Evolutionary conservation across 1,139 yeast species (phyloP).

Genomic region (Pichia sp.): DNA sequence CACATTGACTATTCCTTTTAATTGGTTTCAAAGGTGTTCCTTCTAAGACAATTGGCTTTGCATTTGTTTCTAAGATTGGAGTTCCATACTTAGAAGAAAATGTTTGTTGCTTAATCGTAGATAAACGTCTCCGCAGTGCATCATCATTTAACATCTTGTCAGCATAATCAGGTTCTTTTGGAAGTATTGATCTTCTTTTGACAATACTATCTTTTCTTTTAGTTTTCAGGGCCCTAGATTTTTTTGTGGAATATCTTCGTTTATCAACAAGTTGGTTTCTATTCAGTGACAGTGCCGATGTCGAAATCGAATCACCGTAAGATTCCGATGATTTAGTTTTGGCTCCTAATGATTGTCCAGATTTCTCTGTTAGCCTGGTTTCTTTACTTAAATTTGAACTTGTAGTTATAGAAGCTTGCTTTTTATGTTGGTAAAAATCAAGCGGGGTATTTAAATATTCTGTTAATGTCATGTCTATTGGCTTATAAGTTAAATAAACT

Average conservation of each 20-base stretch:
- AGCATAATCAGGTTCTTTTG: not conserved
- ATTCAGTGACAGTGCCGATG: constrained; percentile 5
- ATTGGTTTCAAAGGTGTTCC: not conserved
- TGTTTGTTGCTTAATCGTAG: not conserved
- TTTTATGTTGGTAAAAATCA: constrained; percentile 14
- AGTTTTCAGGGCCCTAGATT: constrained; percentile 6
- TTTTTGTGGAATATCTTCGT: not conserved
- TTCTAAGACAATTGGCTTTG: not conserved
- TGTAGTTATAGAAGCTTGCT: constrained; percentile 6
- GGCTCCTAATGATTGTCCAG: not conserved
- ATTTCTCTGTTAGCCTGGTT: constrained; percentile 1
- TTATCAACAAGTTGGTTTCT: not conserved
- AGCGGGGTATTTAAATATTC: constrained; percentile 17
- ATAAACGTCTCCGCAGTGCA: not conserved
- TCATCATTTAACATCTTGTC: not conserved
- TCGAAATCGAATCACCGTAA: constrained; percentile 2
- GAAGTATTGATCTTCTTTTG: constrained; percentile 4
- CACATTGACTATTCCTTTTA: constrained; percentile 21
- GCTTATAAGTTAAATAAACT: constrained; percentile 9
- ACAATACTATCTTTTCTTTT: constrained; percentile 10
- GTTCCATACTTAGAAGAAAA: constrained; percentile 9
- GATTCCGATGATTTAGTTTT: constrained; percentile 2
- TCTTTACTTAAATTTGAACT: constrained; percentile 1
- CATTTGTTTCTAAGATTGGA: constrained; percentile 2
- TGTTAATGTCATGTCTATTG: constrained; percentile 13